phyloP scores from a whole-genome alignment of 352 stramenopile genomes.

The Phytopythium delawarense region DNA sequence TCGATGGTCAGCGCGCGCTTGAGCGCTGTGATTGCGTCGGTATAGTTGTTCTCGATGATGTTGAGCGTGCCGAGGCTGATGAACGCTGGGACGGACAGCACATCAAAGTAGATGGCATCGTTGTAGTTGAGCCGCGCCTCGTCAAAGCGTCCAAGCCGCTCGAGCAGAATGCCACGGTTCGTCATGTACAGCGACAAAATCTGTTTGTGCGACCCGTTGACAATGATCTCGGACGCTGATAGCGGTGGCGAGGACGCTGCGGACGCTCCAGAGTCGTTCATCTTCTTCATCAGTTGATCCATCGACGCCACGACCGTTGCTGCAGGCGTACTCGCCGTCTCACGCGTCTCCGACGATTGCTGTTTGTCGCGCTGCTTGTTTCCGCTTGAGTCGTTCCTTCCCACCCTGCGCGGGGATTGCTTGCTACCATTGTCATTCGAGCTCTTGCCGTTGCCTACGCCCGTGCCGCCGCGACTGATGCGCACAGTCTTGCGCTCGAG shows the following conservation, averaged over 20 bases:
- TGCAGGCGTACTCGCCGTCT: not conserved
- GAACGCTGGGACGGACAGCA: constrained; percentile 46
- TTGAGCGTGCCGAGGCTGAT: constrained; percentile 62
- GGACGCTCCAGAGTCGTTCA: not conserved
- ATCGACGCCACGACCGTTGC: not conserved
- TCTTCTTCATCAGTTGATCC: constrained; percentile 7
- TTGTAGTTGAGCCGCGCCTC: constrained; percentile 50
- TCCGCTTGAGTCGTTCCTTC: not conserved
- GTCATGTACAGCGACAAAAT: constrained; percentile 63
- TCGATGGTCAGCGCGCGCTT: constrained; percentile 43
- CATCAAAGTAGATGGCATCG: constrained; percentile 66
- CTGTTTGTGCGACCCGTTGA: constrained; percentile 60
- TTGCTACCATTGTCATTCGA: not conserved
- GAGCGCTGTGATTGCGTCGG: constrained; percentile 32
- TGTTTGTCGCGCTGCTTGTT: not conserved
- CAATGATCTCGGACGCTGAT: constrained; percentile 12
- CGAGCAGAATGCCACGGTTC: constrained; percentile 64
- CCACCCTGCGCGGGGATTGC: not conserved
- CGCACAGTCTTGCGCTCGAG: constrained; percentile 48
- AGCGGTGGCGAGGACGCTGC: not conserved
- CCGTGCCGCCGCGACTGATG: constrained; percentile 18
- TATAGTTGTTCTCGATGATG: constrained; percentile 33
- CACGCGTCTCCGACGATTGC: not conserved
- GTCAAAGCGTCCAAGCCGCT: constrained; percentile 42
- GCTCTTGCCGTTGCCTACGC: not conserved